phyloP scores from a whole-genome alignment of 2,329 filamentous ascomycete genomes.

The Neophaeococcomyces mojaviensis region DNA sequence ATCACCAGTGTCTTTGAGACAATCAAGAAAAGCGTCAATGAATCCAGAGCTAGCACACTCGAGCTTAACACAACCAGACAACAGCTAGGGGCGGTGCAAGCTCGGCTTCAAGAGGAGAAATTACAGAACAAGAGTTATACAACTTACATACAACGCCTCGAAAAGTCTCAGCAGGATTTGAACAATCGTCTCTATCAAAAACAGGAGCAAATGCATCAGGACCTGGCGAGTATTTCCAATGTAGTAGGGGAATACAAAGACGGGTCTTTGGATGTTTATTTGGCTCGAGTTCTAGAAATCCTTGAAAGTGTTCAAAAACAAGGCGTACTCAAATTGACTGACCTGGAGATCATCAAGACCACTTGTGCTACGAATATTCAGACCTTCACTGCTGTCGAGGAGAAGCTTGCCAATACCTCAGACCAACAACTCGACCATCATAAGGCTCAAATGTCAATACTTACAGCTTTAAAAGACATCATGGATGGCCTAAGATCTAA shows the following conservation, averaged over 20 bases:
- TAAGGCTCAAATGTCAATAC: not conserved
- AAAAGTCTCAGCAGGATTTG: not conserved
- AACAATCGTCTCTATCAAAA: not conserved
- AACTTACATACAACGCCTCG: slow-evolving; percentile 16
- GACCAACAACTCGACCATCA: not conserved
- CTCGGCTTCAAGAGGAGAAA: slow-evolving; percentile 11
- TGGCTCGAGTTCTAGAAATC: not conserved
- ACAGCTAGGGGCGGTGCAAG: slow-evolving; percentile 1
- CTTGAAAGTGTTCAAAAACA: not conserved
- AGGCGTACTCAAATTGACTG: not conserved
- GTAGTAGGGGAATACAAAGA: not conserved
- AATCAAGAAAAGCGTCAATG: slow-evolving; percentile 6
- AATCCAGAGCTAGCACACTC: slow-evolving; percentile 5
- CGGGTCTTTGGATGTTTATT: not conserved
- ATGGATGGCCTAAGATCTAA: slow-evolving; percentile 1
- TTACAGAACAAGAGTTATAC: slow-evolving; percentile 14
- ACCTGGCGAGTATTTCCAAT: not conserved
- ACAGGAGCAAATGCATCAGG: not conserved
- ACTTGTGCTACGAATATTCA: too few species aligned
- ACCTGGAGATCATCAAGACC: too few species aligned
- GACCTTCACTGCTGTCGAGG: too few species aligned
- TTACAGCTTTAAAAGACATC: not conserved
- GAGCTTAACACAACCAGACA: slow-evolving; percentile 7
- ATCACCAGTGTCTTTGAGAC: slow-evolving; percentile 4
- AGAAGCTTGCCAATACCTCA: not conserved